Percentiles rank a stretch among this genome's conserved stretches.
These are phyloP conservation scores for Toxoplasma gondii DNA, from an alignment of 169 alveolate genomes.

Conservation along the genomic window DNA sequence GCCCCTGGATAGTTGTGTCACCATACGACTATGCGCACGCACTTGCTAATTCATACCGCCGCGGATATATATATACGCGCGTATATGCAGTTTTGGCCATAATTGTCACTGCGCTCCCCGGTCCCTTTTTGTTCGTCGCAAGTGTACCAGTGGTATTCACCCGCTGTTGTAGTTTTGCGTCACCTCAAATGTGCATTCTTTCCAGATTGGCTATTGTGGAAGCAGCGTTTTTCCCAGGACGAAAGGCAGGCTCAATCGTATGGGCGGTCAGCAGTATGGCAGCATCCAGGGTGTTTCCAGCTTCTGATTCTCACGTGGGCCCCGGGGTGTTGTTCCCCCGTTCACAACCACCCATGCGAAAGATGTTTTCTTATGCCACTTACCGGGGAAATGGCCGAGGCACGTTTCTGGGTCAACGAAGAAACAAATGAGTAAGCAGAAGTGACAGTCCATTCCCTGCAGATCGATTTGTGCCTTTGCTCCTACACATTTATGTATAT, in stretches of 20 bases:
- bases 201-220: conserved; percentile 38
- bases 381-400: conserved; percentile 46
- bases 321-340: conserved; percentile 46
- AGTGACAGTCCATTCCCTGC: background rate
- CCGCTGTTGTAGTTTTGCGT: no score
- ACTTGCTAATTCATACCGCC: no score
- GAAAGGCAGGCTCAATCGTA: background rate
- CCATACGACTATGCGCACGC: background rate
- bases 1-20: no score
- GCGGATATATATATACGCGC: no score
- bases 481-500: no score
- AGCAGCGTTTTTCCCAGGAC: conserved; percentile 25
- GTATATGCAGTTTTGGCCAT: no score
- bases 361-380: conserved; percentile 67
- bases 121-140: no score
- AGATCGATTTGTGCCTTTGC: background rate
- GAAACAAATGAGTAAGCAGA: conserved; percentile 20
- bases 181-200: no score
- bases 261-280: conserved; percentile 46
- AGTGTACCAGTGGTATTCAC: no score
- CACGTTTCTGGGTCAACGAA: conserved; percentile 43
- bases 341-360: conserved; percentile 69
- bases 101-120: no score
- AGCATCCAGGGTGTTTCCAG: conserved; percentile 38
- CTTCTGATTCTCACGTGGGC: conserved; percentile 63